Base-by-base conservation (phyloP, 2,329 filamentous ascomycete species). In the Fusarium agapanthi region DNA sequence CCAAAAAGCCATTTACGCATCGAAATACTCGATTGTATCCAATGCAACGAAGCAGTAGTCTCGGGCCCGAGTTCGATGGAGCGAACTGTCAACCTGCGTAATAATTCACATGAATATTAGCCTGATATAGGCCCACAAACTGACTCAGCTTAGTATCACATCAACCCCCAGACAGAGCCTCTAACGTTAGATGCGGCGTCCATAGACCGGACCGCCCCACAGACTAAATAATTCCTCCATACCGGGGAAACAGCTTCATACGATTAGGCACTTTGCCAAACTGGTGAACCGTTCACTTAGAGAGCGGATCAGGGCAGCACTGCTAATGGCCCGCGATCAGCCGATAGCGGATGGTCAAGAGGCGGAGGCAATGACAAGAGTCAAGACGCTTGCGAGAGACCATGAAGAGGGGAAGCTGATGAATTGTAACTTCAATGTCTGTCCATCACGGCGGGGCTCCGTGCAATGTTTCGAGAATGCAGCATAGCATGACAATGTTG, bases 181-280 rank as follows among this genome's bases (percentile, higher is more conserved):
- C 45, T 67, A n/a, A n/a, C n/a, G n/a, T n/a, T n/a, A 43, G 48
- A 59, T 54, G 50, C 41, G 64, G 64, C 35, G 56, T 62, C 60
- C 55, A 66, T 72, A 48, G 69, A 68, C 61, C 57, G 60, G 65
- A 73, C 75, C n/a, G n/a, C n/a, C 75, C 75, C 75, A 60, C 75
- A 75, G 64, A 64, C 66, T 55, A 63, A 54, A 63, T 57, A 63
- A 54, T 67, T 57, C 55, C 56, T 63, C 56, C 45, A 64, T 34
- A 47, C 40, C 54, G 58, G 58, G 66, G 65, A 69, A 69, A 45
- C 44, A 69, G 59, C 64, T 69, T 59, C 56, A 60, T 69, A 53
- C 47, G 54, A 68, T 43, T 26, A 65, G 38, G 24, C 41, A 50
- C 64, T 55, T 50, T 62, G 13, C 65, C 63, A 34, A 54, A 37